Evolutionary conservation across 1,139 yeast genomes (phyloP), one percentile per base, ranked within the genome.

Genomic region (Sugiyamaella novakii): DNA sequence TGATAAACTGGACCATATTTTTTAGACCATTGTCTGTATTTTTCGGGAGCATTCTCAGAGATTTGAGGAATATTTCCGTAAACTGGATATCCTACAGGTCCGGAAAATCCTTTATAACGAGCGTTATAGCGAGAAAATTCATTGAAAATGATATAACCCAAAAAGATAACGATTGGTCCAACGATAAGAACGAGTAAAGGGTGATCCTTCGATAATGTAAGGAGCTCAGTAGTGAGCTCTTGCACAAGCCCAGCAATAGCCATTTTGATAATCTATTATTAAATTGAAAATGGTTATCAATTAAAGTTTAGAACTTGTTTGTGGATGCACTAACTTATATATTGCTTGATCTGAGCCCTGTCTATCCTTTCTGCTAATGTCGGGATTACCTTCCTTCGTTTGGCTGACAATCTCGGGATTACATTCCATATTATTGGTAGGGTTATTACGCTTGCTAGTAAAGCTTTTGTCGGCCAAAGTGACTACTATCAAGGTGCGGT

Each of bases 1-100:
- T 84, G 91, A 59, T 75, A 83, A 0, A 83, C 74, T 3, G 76
- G 70, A 0, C 78, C 75, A 56, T 76, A 76, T 19, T 58, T 54
- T 22, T 65, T 48, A 0, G 75, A 55, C 83, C 88, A 80, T 14
- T 64, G 55, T 52, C 70, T 56, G 59, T 76, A 83, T 35, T 46
- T 47, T 29, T 55, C 59, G 1, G 59, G 53, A 3, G 59, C 55
- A 27, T 51, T 47, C n/a, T 21, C 31, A 11, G 40, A 28, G 8
- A 49, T 51, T 29, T 47, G 50, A 11, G 53, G 55, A 17, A 54
- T 42, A 41, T 56, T 53, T 4, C 59, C 59, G 11, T 49, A 38
- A 10, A 56, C 25, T 3, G 57, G 56, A 46, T 46, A 51, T 2
- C 55, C 55, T 3, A 36, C 21, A 2, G 59, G 59, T 3, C 59